Evolutionary conservation across 768 basidiomycete genomes (phyloP).

Genomic region (Amanita phalloides): DNA sequence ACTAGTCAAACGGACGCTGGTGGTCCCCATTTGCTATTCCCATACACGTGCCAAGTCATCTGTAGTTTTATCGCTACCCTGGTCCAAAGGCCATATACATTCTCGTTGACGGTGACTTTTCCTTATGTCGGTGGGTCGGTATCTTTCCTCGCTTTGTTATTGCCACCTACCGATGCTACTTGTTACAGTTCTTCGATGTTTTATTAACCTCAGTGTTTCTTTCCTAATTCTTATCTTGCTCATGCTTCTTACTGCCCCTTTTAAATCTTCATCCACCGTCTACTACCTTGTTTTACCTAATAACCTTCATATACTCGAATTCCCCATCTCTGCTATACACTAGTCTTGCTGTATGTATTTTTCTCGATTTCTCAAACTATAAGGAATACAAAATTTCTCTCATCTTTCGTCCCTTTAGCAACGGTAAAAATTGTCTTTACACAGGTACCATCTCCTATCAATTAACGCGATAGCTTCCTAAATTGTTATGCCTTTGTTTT

Average conservation of each 20-base stretch:
- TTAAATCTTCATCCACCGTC: not conserved
- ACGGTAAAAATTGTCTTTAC: not conserved
- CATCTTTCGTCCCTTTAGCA: not conserved
- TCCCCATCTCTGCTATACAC: constrained; percentile 2
- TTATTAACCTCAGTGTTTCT: not conserved
- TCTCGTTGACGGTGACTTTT: not conserved
- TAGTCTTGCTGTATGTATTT: constrained; percentile 7
- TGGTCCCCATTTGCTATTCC: not conserved
- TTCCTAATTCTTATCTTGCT: not conserved
- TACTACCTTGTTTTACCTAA: not conserved
- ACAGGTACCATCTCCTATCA: not conserved
- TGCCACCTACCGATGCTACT: not conserved
- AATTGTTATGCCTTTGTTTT: not conserved
- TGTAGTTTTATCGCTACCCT: constrained; percentile 5
- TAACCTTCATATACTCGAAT: not conserved
- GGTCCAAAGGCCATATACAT: constrained; percentile 1
- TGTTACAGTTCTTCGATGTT: constrained; percentile 1
- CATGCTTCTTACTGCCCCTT: not conserved
- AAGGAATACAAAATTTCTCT: not conserved
- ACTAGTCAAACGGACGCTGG: not conserved
- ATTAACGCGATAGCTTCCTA: not conserved
- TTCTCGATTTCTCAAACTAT: not conserved
- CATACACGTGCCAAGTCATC: constrained; percentile 2
- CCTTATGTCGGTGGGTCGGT: not conserved
- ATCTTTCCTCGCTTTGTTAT: not conserved